Evolutionary conservation across 2,329 filamentous ascomycete genomes (phyloP), one percentile per base, ranked within the genome.

Genomic region (Alternaria gaisen): DNA sequence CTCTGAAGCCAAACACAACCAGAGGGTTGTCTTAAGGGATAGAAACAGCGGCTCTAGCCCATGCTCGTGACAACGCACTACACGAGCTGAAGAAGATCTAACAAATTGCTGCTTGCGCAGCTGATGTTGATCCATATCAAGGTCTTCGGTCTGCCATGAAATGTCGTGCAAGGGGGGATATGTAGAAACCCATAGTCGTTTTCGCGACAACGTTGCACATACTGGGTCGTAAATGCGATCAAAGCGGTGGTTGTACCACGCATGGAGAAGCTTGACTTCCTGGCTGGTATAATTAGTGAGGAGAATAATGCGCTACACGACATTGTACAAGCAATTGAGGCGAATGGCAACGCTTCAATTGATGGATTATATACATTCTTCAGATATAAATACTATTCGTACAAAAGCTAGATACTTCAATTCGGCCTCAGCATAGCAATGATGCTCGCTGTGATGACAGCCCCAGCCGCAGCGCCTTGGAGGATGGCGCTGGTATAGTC

Each of bases 401-500:
- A 60, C 57, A 60, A 34, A 26, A 56, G 5, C 20, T 41, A 48
- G 2, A 50, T 8, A 4, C 11, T 34, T 70, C 54, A 72, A n/a
- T 61, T 66, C 26, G 67, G 62, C 43, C 62, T 64, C 30, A 75
- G 20, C 42, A 76, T 64, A 2, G 65, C 69, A 24, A 76, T 68
- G 8, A 74, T 56, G 16, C 68, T 69, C 30, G 71, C 73, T 11
- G 75, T 69, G n/a, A 77, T 73, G 43, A 77, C 61, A 4, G 73
- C 75, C 36, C 82, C 82, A 12, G 78, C 78, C 7, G 80, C 80
- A 48, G 80, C 81, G 36, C 81, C 78, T 60, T 82, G 77, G n/a
- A 83, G 64, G 5, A 81, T 76, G 18, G 79, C 75, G n/a, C 77
- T 77, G 3, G 82, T 84, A 41, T 81, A 72, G 53, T 84, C 82